Percentiles rank a stretch among this genome's conserved stretches.
phyloP scores from a whole-genome alignment of 148 eudicot species.

The Persicaria tinctoria region DNA sequence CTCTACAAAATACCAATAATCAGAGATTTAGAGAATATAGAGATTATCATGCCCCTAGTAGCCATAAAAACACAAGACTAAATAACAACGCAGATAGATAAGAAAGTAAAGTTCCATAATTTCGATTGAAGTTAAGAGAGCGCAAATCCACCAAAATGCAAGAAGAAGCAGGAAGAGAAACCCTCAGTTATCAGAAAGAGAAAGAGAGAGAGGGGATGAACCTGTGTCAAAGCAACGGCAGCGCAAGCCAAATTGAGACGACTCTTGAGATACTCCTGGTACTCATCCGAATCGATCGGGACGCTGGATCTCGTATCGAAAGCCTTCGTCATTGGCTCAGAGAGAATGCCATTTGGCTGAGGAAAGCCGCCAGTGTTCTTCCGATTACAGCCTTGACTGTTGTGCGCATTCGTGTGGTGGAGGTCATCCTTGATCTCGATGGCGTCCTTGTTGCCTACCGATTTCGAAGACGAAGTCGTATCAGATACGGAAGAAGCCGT shows the following conservation, averaged over 20 bases:
- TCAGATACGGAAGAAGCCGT: constrained; percentile 18
- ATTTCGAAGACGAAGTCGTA: constrained; percentile 15
- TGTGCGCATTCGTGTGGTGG: background rate
- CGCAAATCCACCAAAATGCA: background rate
- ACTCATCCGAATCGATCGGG: constrained; percentile 44
- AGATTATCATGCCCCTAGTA: too few relatives aligned
- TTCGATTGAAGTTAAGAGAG: background rate
- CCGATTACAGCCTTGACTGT: background rate
- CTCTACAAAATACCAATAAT: too few relatives aligned
- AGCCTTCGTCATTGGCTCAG: constrained; percentile 8
- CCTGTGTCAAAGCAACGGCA: constrained; percentile 28
- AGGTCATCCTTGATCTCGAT: constrained; percentile 14
- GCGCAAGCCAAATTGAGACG: constrained; percentile 29
- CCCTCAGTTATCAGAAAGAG: background rate
- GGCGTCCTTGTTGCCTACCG: constrained; percentile 22
- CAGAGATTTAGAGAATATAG: too few relatives aligned
- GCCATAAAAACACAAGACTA: too few relatives aligned
- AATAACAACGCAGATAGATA: too few relatives aligned
- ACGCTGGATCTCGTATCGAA: constrained; percentile 23
- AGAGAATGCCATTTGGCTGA: background rate
- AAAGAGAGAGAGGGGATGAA: background rate
- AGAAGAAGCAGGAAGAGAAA: background rate
- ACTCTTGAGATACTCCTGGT: constrained; percentile 22
- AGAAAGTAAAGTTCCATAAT: background rate
- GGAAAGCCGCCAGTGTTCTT: background rate